phyloP scores from a whole-genome alignment of 2,329 filamentous ascomycete species.

The Tolypocladium pustulatum region DNA sequence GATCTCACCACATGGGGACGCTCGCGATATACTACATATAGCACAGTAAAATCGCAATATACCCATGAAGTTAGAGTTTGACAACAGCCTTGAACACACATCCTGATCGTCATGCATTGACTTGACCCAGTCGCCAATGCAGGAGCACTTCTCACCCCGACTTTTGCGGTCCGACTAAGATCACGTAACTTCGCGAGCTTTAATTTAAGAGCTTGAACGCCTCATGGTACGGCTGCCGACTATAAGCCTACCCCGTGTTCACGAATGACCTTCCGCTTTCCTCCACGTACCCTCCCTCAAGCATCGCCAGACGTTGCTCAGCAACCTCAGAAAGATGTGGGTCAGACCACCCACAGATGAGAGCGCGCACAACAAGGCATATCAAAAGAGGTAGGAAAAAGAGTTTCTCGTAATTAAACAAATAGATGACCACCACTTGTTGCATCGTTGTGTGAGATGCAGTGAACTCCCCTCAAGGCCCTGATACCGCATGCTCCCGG shows the following conservation, averaged over 20 bases:
- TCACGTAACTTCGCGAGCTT: not conserved
- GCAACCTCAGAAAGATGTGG: not conserved
- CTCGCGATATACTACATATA: not conserved
- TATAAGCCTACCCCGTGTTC: not conserved
- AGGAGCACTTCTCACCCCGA: not conserved
- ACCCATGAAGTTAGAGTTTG: not conserved
- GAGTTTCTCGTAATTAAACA: conserved; percentile 38
- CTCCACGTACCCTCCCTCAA: not conserved
- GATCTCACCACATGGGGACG: not conserved
- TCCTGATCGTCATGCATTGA: not conserved
- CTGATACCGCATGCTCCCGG: conserved; percentile 8
- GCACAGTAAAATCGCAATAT: not conserved
- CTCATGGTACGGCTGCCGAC: not conserved
- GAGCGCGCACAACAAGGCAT: not conserved
- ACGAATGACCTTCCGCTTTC: not conserved
- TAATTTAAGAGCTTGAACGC: not conserved
- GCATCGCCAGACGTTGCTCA: not conserved
- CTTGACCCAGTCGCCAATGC: not conserved
- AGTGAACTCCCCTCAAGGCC: conserved; percentile 10
- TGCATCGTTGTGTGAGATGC: conserved; percentile 21
- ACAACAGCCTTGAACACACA: not conserved
- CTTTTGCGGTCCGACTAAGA: not conserved
- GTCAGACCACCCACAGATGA: not conserved
- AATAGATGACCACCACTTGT: conserved; percentile 33
- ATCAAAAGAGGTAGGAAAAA: conserved; percentile 5